Base-by-base conservation (phyloP, 345 rosid genomes). In the Raphanus raphanistrum region DNA sequence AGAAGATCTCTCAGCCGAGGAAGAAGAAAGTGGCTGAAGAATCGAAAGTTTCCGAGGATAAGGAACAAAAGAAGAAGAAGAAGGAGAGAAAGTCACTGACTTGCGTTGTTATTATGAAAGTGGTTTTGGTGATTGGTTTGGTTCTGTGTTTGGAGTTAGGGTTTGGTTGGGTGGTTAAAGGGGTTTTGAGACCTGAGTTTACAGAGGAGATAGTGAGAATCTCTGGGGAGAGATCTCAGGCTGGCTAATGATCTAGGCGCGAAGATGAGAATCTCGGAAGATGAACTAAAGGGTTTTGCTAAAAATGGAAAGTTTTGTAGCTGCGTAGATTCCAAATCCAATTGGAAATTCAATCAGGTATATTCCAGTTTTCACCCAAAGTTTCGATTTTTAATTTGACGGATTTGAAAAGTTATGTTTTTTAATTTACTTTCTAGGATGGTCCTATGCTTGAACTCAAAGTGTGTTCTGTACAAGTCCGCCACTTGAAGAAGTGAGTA, bases 321-420 rank as follows among this genome's bases (percentile, higher is more conserved):
- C 73, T 92, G 94, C 73, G 84, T 88, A 83, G 71, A 43, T 65
- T 68, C 43, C 52, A 70, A 83, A 73, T 86, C 96, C 12, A 65
- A 27, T 5, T 95, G 98, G 99, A 71, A 83, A 76, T 77, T 90
- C 76, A 74, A 76, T 75, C 89, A 91, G 97, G 99, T 93, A 28
- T 28, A 48, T 48, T 76, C 6, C 32, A 26, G 0, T 71, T 45
- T 68, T 29, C 2, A 29, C 21, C 8, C 10, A 35, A 71, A 76
- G 72, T 76, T 71, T 76, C 43, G 54, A 63, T 50, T 2, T 52
- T 31, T 70, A 60, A 28, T 38, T 27, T 43, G 9, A 54, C 16
- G 16, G 6, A 66, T 55, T 55, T 76, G 70, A 13, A 52, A 13
- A 12, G 6, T 26, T 5, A 3, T 59, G 35, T 11, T 26, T n/a